Base-by-base conservation (phyloP, 805 yeast genomes). In the Candida sithepensis region DNA sequence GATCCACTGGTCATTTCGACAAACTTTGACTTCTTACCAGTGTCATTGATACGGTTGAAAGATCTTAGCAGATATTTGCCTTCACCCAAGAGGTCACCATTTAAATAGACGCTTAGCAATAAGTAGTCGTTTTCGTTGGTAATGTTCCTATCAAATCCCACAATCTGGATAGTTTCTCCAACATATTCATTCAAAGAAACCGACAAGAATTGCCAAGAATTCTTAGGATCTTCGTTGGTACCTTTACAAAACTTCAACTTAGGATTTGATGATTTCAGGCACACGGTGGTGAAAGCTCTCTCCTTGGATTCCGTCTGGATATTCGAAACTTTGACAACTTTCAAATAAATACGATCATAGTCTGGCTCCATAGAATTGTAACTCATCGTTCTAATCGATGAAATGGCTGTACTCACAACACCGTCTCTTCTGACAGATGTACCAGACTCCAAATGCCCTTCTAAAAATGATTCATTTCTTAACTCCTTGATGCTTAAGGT, bases 401-500 rank as follows among this genome's bases (percentile, higher is more conserved):
- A 74, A 53, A 84, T 78, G 16, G 90, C 84, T 2, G 78, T 66
- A 26, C 71, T 57, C 9, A 34, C 42, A 16, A 23, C 4, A 7
- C 28, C 41, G 3, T 23, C 33, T 38, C 67, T 69, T 26, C 64
- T 59, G 38, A 52, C 41, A 13, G 59, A 19, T 44, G 55, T 46
- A 55, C 48, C 41, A 18, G 32, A 13, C 12, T 37, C 36, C 13
- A 37, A 28, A 30, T 38, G 37, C 20, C 32, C 21, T 5, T 20
- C 28, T 20, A 44, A 34, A 13, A 47, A 30, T 3, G 39, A 41
- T 45, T 77, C 81, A 39, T 73, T 76, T 60, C 77, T 79, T 58
- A 86, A 78, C 61, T 88, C 96, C 63, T 87, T 88, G 41, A 88
- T 78, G 1, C 91, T 75, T 9, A 87, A 76, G 30, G 79, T 74